A percentile compares a stretch with the other conserved stretches of the same genome.
Conservation (phyloP, 2,329 filamentous ascomycete species). For the Aureobasidium leucospermi region DNA sequence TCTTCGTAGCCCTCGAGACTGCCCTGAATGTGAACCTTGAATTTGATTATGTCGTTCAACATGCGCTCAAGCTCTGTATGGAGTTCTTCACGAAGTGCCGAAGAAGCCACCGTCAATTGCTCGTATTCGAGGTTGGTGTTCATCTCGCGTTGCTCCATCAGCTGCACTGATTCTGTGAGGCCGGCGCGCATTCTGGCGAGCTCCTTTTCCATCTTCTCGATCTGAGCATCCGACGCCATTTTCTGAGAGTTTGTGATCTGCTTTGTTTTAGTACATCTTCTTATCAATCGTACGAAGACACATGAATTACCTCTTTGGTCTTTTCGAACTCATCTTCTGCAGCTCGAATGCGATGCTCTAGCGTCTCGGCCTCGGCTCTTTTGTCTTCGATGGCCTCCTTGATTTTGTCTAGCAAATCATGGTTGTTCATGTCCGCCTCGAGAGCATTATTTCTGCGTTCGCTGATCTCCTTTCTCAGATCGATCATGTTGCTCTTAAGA, state of each 20-base stretch:
- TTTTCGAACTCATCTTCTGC: conserved; percentile 92
- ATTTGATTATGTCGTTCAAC: conserved; percentile 94
- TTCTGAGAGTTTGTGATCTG: conserved; percentile 73
- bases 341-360: conserved; percentile 79
- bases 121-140: conserved; percentile 97
- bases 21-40: conserved; percentile 96
- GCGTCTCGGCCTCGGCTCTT: conserved; percentile 79
- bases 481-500: conserved; percentile 70
- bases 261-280: conserved; percentile 22
- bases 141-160: conserved; percentile 93
- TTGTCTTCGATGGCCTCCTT: conserved; percentile 98
- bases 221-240: conserved; percentile 81
- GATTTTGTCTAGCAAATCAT: conserved; percentile 87
- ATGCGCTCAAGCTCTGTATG: conserved; percentile 95
- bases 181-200: conserved; percentile 84
- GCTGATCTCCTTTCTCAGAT: conserved; percentile 83
- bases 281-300: neutral
- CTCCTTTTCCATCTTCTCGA: conserved; percentile 98
- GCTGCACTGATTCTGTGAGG: conserved; percentile 75
- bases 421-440: conserved; percentile 88
- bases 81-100: conserved; percentile 85
- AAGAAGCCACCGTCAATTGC: conserved; percentile 77
- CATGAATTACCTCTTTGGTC: conserved; percentile 61
- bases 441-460: conserved; percentile 74
- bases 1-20: conserved; percentile 88